A percentile compares a stretch with the other conserved stretches of the same genome.
These are phyloP conservation scores for Blastobotrys serpentis DNA, from an alignment of 1,139 yeast genomes.

Conservation along the genomic window DNA sequence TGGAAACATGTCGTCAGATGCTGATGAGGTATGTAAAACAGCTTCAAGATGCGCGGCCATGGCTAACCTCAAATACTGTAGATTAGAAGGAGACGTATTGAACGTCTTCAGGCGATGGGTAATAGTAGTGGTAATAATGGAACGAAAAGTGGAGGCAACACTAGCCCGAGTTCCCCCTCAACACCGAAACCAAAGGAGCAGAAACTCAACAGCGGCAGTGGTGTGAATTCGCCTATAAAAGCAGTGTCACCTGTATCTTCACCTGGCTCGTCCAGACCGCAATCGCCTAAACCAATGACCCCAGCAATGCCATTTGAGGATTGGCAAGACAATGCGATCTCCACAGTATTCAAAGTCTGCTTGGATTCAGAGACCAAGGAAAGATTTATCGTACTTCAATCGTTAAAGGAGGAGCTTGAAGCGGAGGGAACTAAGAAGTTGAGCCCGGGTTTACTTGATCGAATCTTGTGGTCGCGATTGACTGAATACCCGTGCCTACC, in stretches of 20 bases:
- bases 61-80: conserved; percentile 19
- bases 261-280: not conserved
- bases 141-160: conserved; percentile 5
- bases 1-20: conserved; percentile 10
- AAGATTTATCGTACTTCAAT: conserved; percentile 14
- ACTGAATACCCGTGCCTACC: conserved; percentile 27
- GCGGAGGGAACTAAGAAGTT: conserved; percentile 22
- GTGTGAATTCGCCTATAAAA: not conserved
- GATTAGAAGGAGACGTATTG: conserved; percentile 35
- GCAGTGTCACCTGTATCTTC: not conserved
- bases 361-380: conserved; percentile 21
- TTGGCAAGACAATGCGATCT: conserved; percentile 27
- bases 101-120: conserved; percentile 25
- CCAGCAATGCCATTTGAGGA: conserved; percentile 20
- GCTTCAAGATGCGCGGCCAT: not conserved
- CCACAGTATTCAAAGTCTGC: conserved; percentile 25
- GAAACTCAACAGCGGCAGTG: not conserved
- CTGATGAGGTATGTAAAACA: conserved; percentile 26
- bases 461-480: conserved; percentile 33
- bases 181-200: conserved; percentile 1
- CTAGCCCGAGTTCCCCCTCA: not conserved
- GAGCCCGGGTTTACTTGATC: conserved; percentile 30
- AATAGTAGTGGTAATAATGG: conserved; percentile 9
- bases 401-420: conserved; percentile 22
- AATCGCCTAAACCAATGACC: conserved; percentile 9